A percentile compares a stretch with the other conserved stretches of the same genome.
Conservation (phyloP, 148 eudicot genomes). For the Camellia lanceoleosa region DNA sequence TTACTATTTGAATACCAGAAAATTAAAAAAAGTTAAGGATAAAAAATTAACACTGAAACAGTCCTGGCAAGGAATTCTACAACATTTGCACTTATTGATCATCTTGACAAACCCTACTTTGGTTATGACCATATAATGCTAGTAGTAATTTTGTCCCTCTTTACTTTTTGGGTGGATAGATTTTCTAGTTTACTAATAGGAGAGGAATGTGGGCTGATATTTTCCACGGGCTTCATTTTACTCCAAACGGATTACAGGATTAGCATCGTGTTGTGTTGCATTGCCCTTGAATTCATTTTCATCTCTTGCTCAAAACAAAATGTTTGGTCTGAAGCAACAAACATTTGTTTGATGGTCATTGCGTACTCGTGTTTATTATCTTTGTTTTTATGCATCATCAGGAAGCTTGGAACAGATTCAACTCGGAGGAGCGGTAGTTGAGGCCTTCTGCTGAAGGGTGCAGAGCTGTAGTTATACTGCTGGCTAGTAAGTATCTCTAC, state of each 20-base stretch:
- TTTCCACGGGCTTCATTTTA: not conserved
- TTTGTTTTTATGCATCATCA: conserved; percentile 22
- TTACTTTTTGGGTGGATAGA: not conserved
- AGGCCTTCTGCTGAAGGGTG: conserved; percentile 8
- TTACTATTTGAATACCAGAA: not conserved
- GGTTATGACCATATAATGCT: not conserved
- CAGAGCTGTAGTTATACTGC: not conserved
- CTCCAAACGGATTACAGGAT: not conserved
- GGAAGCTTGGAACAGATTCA: conserved; percentile 95
- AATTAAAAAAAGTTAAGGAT: too few species aligned
- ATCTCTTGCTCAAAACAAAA: not conserved
- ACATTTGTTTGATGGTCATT: not conserved
- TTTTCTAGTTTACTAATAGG: not conserved
- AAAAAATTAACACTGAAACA: too few species aligned
- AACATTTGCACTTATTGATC: not conserved
- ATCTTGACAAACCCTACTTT: not conserved
- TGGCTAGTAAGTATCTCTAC: not conserved
- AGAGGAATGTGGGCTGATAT: not conserved
- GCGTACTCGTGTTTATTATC: not conserved
- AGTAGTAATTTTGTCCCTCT: not conserved
- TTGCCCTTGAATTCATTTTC: not conserved
- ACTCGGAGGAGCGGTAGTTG: conserved; percentile 77
- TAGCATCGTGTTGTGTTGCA: not conserved
- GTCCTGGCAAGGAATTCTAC: not conserved
- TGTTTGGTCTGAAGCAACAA: not conserved